Conservation (phyloP, 2,329 filamentous ascomycete genomes). For the Alternaria incomplexa region DNA sequence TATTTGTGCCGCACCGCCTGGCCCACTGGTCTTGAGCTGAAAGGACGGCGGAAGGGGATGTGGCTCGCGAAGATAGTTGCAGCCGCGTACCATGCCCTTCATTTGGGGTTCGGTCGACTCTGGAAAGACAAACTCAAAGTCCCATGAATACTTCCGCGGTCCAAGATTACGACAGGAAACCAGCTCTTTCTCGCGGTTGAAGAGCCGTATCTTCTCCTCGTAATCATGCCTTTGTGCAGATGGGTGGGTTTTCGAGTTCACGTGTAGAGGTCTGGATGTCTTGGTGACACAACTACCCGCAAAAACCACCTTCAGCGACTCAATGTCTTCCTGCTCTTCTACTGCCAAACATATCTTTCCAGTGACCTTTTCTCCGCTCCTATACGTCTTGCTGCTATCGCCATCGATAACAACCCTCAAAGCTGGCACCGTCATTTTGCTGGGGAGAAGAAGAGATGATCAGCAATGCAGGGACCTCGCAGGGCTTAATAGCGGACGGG, state of each 20-base stretch:
- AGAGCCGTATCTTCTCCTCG: slow-evolving; percentile 38
- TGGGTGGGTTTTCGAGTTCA: slow-evolving; percentile 20
- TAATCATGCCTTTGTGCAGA: slow-evolving; percentile 26
- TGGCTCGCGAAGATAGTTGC: slow-evolving; percentile 38
- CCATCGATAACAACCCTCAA: slow-evolving; percentile 42
- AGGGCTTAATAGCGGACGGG: slow-evolving; percentile 25
- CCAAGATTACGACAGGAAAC: slow-evolving; percentile 22
- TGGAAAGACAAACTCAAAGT: slow-evolving; percentile 46
- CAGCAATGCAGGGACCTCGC: slow-evolving; percentile 37
- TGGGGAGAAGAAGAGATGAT: slow-evolving; percentile 15
- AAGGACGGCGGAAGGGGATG: slow-evolving; percentile 45
- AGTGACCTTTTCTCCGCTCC: slow-evolving; percentile 42
- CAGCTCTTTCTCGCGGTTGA: slow-evolving; percentile 35
- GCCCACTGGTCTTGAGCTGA: slow-evolving; percentile 30
- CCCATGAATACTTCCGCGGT: slow-evolving; percentile 41
- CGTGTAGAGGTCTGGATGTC: slow-evolving; percentile 35
- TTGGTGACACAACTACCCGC: slow-evolving; percentile 41
- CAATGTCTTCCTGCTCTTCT: slow-evolving; percentile 36
- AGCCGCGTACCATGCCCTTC: slow-evolving; percentile 33
- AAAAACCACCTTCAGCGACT: slow-evolving; percentile 38
- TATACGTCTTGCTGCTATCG: slow-evolving; percentile 36
- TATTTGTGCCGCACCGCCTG: slow-evolving; percentile 37
- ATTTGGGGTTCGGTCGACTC: slow-evolving; percentile 35
- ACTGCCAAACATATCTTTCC: slow-evolving; percentile 40
- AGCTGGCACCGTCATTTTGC: slow-evolving; percentile 33